Base-by-base conservation (phyloP, 2,329 filamentous ascomycete genomes). In the Emericellopsis atlantica region DNA sequence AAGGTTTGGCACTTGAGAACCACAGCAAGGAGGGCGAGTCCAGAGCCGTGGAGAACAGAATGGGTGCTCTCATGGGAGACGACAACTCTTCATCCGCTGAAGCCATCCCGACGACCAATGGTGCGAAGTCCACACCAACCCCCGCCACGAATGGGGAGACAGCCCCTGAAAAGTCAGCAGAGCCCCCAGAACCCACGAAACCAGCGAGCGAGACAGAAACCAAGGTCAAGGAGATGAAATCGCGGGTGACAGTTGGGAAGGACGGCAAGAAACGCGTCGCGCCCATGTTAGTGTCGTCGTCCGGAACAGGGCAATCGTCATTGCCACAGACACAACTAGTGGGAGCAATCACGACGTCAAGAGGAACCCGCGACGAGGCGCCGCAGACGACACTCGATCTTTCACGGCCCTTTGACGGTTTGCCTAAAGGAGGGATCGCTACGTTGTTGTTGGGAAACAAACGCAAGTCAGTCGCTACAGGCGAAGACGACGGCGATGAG, bases 11-110 rank as follows among this genome's bases (percentile, higher is more conserved):
- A 32, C 65, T 98, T 1, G 92, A 98, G 61, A 88, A 93, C 51
- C 83, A 81, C 56, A 95, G 88, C 62, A 95, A 93, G 56, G 88
- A 83, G 35, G 90, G 84, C 18, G 92, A 98, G 57, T 74, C 90
- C 26, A 85, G 82, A 48, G 89, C 84, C 5, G 89, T 90, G 0
- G 86, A 98, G 61, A 92, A 88, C 2, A 78, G 90, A 48, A 98
- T 98, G 92, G 92, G 92, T 11, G 90, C 90, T n/a, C 64, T 98
- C 32, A 98, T 98, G 92, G 90, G 90, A 6, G 89, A 95, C 54
- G 73, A 74, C 36, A 68, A 71, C 5, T 75, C 76, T 29, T 65
- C 69, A 4, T 76, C 76, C 33, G 65, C 68, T 39, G 57, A 31
- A 22, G 23, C 33, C 12, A 36, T 33, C n/a, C 32, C 62, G 8